Conservation (phyloP, 441 rosid genomes). For the Gossypium laxum region DNA sequence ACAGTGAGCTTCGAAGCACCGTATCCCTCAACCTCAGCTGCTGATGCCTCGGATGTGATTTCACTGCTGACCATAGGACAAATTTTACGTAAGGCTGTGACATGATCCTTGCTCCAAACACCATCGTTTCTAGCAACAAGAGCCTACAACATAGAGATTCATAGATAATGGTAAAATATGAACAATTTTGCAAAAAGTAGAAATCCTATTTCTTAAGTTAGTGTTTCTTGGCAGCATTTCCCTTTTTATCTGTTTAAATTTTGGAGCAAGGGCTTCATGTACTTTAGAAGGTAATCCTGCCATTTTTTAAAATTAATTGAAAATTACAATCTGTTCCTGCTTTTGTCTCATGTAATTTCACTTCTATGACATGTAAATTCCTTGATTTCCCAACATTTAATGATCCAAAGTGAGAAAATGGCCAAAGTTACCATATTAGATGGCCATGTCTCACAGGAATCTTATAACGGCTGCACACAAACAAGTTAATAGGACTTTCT, state of each 20-base stretch:
- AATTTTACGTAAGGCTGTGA: constrained; percentile 69
- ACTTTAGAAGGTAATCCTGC: not conserved
- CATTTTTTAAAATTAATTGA: not conserved
- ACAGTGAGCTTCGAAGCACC: constrained; percentile 98
- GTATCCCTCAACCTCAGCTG: constrained; percentile 98
- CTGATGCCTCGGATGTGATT: constrained; percentile 83
- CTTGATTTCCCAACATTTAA: not conserved
- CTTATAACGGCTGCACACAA: not conserved
- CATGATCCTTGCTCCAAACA: constrained; percentile 96
- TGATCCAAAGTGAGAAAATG: not conserved
- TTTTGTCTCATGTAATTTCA: not conserved
- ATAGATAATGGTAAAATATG: not conserved
- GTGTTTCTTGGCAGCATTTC: not conserved
- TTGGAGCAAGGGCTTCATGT: constrained; percentile 8
- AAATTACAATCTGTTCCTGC: not conserved
- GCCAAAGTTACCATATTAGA: not conserved
- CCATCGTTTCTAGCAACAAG: constrained; percentile 96
- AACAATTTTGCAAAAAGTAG: not conserved
- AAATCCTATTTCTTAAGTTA: not conserved
- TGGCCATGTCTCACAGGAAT: not conserved
- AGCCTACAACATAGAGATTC: constrained; percentile 45
- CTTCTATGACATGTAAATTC: constrained; percentile 6
- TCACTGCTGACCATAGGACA: constrained; percentile 92
- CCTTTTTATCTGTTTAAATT: not conserved
- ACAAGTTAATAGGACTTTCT: not conserved